Conservation (phyloP, 2,329 filamentous ascomycete genomes). For the Ophiostoma tasmaniense region DNA sequence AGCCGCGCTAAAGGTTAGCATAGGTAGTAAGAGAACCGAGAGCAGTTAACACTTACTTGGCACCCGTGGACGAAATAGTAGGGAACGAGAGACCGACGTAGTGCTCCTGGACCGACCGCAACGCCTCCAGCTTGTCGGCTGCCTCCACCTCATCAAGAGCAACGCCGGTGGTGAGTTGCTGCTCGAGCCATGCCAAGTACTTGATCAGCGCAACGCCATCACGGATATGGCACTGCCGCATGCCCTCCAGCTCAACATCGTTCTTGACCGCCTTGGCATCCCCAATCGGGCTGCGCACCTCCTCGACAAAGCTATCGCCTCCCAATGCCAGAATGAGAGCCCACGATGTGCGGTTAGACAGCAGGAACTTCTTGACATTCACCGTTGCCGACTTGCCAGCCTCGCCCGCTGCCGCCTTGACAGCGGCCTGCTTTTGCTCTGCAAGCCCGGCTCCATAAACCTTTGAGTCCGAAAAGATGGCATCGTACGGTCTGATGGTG, state of each 20-base stretch:
- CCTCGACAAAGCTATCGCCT: constrained; percentile 76
- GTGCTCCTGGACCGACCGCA: constrained; percentile 58
- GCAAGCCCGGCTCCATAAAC: constrained; percentile 40
- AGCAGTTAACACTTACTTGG: no score
- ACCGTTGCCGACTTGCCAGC: constrained; percentile 22
- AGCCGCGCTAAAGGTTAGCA: constrained; percentile 56
- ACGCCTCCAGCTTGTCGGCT: constrained; percentile 80
- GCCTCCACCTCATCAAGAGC: constrained; percentile 79
- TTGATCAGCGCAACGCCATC: constrained; percentile 86
- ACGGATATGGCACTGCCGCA: constrained; percentile 87
- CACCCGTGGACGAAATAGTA: constrained; percentile 89
- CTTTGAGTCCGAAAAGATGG: constrained; percentile 71
- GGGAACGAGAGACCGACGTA: constrained; percentile 90
- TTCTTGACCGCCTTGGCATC: constrained; percentile 96
- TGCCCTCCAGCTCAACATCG: constrained; percentile 76
- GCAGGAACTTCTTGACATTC: constrained; percentile 58
- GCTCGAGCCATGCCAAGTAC: constrained; percentile 94
- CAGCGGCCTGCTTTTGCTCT: background rate
- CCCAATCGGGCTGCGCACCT: constrained; percentile 75
- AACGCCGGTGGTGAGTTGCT: constrained; percentile 69
- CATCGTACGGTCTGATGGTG: constrained; percentile 68
- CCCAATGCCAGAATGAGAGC: constrained; percentile 79
- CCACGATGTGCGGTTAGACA: constrained; percentile 90
- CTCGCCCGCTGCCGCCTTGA: constrained; percentile 22
- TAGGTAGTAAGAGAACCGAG: no score